A percentile compares a stretch with the other conserved stretches of the same genome.
Conservation (phyloP, 2,329 filamentous ascomycete genomes). For the Pestalotiopsis fici region DNA sequence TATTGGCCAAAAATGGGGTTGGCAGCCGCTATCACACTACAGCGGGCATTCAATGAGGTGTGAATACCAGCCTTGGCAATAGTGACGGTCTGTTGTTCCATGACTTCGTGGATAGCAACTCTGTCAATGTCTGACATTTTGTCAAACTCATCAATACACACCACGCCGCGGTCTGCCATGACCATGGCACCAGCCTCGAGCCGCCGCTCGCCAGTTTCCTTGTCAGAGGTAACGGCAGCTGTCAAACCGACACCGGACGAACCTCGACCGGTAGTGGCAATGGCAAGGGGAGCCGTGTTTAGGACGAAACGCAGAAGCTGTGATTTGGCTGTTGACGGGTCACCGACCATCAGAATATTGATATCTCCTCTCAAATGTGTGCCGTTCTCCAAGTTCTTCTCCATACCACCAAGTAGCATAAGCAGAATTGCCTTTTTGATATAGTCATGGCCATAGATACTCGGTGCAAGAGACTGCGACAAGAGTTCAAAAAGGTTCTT, state of each 20-base stretch:
- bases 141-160: slow-evolving; percentile 99
- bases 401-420: slow-evolving; percentile 92
- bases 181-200: slow-evolving; percentile 99
- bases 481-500: slow-evolving; percentile 90
- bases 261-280: slow-evolving; percentile 93
- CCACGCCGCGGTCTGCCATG: slow-evolving; percentile 91
- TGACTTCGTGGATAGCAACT: slow-evolving; percentile 99
- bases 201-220: slow-evolving; percentile 93
- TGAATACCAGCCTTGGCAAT: slow-evolving; percentile 99
- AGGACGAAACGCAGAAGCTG: slow-evolving; percentile 94
- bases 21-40: slow-evolving; percentile 92
- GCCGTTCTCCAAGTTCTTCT: slow-evolving; percentile 98
- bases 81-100: slow-evolving; percentile 99
- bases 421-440: slow-evolving; percentile 97
- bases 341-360: slow-evolving; percentile 98
- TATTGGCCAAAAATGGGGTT: slow-evolving; percentile 99
- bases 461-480: slow-evolving; percentile 91
- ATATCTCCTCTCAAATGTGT: slow-evolving; percentile 98
- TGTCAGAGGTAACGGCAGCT: slow-evolving; percentile 93
- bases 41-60: slow-evolving; percentile 93
- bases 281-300: slow-evolving; percentile 94
- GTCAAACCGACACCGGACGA: slow-evolving; percentile 98
- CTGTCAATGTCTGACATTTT: slow-evolving; percentile 99
- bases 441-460: slow-evolving; percentile 95
- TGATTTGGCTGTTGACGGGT: slow-evolving; percentile 98